Conservation (phyloP, 306 rosid genomes). For the Trifolium pratense region DNA sequence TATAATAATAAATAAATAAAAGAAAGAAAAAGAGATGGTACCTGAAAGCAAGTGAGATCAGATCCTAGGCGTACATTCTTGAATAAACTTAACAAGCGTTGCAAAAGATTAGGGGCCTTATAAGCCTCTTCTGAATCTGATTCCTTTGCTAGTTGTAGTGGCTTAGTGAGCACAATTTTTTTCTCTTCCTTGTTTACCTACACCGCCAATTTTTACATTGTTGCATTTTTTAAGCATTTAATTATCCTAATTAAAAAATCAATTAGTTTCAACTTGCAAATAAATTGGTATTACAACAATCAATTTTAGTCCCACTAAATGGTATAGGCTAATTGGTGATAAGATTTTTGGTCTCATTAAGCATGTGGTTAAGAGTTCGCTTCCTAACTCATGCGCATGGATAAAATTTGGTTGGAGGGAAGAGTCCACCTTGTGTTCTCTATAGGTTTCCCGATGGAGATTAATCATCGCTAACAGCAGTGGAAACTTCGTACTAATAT, state of each 20-base stretch:
- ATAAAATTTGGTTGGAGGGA: no score
- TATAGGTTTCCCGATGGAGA: no score
- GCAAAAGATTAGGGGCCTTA: slow-evolving; percentile 70
- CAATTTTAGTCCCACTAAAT: no score
- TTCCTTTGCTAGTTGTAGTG: slow-evolving; percentile 49
- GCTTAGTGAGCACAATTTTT: slow-evolving; percentile 55
- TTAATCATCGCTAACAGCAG: no score
- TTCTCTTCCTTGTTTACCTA: slow-evolving; percentile 46
- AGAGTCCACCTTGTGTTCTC: no score
- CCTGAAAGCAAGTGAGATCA: slow-evolving; percentile 74
- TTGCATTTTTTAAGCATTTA: neutral
- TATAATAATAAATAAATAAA: no score
- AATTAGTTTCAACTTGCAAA: neutral
- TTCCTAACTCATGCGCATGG: no score
- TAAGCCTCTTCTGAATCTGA: slow-evolving; percentile 49
- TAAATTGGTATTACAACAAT: neutral
- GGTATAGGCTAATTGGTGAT: no score
- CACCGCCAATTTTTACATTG: slow-evolving; percentile 3
- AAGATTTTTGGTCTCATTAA: no score
- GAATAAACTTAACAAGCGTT: slow-evolving; percentile 64
- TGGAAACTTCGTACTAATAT: no score
- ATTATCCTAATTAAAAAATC: neutral
- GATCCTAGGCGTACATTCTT: slow-evolving; percentile 74
- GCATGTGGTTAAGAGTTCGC: no score
- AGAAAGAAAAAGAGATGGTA: neutral